A percentile compares a stretch with the other conserved stretches of the same genome.
Conservation (phyloP, 2,329 filamentous ascomycete species). For the Spiromastix sp. region DNA sequence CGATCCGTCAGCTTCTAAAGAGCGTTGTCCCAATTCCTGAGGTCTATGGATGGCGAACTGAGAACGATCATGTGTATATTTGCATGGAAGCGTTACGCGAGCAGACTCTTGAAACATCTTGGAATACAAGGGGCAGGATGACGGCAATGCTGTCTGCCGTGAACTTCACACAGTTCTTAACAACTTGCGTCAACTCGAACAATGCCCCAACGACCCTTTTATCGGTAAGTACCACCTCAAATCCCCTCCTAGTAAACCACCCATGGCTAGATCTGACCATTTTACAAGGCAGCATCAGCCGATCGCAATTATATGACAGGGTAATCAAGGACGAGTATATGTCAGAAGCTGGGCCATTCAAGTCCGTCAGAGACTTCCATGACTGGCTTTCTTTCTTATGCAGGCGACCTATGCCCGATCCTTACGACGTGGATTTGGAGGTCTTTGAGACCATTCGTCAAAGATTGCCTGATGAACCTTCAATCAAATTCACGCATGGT, state of each 20-base stretch:
- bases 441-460: conserved; percentile 21
- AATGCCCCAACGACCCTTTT: conserved; percentile 18
- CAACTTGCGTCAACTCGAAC: conserved; percentile 17
- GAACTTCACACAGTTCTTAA: conserved; percentile 13
- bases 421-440: conserved; percentile 16
- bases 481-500: conserved; percentile 24
- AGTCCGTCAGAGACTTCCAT: conserved; percentile 20
- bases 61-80: conserved; percentile 18
- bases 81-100: conserved; percentile 24
- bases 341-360: conserved; percentile 19
- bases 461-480: conserved; percentile 19
- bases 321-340: conserved; percentile 13
- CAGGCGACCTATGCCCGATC: conserved; percentile 16
- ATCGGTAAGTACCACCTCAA: conserved; percentile 16
- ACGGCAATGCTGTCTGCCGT: conserved; percentile 9
- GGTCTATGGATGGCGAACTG: conserved; percentile 24
- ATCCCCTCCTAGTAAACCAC: no score
- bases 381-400: conserved; percentile 21
- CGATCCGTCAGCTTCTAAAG: conserved; percentile 14
- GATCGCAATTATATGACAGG: conserved; percentile 14
- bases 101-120: conserved; percentile 18
- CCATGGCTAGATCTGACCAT: no score
- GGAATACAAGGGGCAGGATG: conserved; percentile 14
- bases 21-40: conserved; percentile 25
- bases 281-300: conserved; percentile 13